Evolutionary conservation across 257 asterid species (phyloP).

Genomic region (Solanum gracilifrons): DNA sequence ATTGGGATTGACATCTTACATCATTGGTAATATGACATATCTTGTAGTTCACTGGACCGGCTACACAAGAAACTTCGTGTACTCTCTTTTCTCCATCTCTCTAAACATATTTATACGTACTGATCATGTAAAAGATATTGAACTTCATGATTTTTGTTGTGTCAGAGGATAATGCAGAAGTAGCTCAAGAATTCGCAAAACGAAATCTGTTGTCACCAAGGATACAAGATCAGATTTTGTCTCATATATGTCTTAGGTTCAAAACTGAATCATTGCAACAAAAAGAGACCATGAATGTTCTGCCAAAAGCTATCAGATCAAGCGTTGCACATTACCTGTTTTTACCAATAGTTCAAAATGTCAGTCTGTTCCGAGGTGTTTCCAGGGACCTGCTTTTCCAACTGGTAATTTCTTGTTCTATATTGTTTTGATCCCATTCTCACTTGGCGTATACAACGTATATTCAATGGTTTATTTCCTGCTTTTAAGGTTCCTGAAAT

Average conservation of each 20-base stretch:
- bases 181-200: constrained; percentile 60
- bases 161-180: constrained; percentile 58
- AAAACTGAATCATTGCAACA: constrained; percentile 69
- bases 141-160: neutral
- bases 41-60: constrained; percentile 44
- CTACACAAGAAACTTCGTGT: constrained; percentile 37
- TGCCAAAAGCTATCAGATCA: too few species aligned
- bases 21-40: constrained; percentile 55
- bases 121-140: neutral
- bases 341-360: too few species aligned
- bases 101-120: neutral
- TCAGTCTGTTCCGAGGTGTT: too few species aligned
- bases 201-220: constrained; percentile 59
- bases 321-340: too few species aligned
- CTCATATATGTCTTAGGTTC: constrained; percentile 76
- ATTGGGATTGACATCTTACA: constrained; percentile 44
- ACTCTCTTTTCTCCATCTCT: neutral
- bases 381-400: too few species aligned
- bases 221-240: constrained; percentile 53
- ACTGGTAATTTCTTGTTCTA: too few species aligned
- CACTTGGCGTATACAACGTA: too few species aligned
- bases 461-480: too few species aligned
- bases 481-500: too few species aligned
- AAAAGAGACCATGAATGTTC: too few species aligned
- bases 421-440: too few species aligned